Percentiles rank a stretch among this genome's conserved stretches.
Conservation (phyloP, 805 yeast genomes). For the Candida suzukii region DNA sequence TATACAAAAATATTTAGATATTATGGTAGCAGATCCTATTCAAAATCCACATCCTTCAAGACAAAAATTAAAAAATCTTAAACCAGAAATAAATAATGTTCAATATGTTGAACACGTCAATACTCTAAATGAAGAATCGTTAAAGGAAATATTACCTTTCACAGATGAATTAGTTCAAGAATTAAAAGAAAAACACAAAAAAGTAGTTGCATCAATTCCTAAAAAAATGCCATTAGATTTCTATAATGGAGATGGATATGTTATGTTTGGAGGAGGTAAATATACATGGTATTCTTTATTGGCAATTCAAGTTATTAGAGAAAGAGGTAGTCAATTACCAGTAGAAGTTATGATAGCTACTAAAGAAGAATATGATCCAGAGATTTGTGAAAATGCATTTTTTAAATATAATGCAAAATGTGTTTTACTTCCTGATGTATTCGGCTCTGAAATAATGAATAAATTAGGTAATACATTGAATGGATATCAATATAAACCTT, state of each 20-base stretch:
- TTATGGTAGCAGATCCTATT: conserved; percentile 6
- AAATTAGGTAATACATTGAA: conserved; percentile 12
- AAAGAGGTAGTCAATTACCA: conserved; percentile 35
- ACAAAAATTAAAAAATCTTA: conserved; percentile 6
- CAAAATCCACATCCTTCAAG: conserved; percentile 13
- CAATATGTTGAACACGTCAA: conserved; percentile 9
- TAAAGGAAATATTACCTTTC: conserved; percentile 1
- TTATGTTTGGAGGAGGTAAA: conserved; percentile 37
- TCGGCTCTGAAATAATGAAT: conserved; percentile 20
- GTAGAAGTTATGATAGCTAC: conserved; percentile 37
- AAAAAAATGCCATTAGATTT: conserved; percentile 21
- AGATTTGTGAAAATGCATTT: conserved; percentile 31
- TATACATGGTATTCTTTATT: conserved; percentile 35
- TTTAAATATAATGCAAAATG: conserved; percentile 37
- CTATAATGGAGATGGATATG: conserved; percentile 25
- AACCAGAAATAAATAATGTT: conserved; percentile 17
- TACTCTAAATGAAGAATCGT: conserved; percentile 3
- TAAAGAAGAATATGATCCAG: conserved; percentile 30
- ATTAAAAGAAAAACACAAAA: conserved; percentile 41
- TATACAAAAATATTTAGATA: conserved; percentile 6
- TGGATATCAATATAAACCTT: conserved; percentile 33
- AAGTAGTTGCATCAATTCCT: conserved; percentile 41
- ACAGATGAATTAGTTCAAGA: conserved; percentile 34
- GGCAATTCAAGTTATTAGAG: conserved; percentile 33
- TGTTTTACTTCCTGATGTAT: conserved; percentile 29